Evolutionary conservation across 2,329 filamentous ascomycete species (phyloP), one percentile per base, ranked within the genome.

Genomic region (Talaromyces sp.): DNA sequence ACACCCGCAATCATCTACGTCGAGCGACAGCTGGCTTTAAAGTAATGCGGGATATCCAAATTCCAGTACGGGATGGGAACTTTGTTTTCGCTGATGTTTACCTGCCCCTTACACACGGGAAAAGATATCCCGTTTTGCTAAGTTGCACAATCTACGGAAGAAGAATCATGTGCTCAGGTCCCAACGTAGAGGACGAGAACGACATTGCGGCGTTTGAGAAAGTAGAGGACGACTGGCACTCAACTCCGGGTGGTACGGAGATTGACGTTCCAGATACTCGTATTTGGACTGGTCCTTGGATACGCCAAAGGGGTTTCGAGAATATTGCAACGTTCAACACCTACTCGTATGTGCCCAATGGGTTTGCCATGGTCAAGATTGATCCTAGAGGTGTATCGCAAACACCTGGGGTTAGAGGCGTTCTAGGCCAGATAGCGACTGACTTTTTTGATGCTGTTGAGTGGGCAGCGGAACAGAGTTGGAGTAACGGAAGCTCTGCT

Each of bases 291-390:
- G 27, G 1, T 46, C 17, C 19, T 46, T 8, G 41, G 41, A 46
- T 8, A 46, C 41, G 41, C 27, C 41, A 46, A 13, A 46, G 41
- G 13, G 41, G 41, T 11, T 46, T 46, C 19, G 41, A 46, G 41
- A 46, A 46, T 21, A 46, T 46, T 46, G 41, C 41, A 46, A 46
- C 41, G 13, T 46, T 46, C 11, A 55, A 55, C 27, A 55, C 53
- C 31, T 55, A 32, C 53, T 19, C 31, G 11, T 55, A 38, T 14
- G 53, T 55, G 19, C 53, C 53, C 13, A 24, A 31, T 35, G 53
- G 53, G 17, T 55, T 32, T 55, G 29, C 53, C 27, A 55, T 55
- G 53, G 53, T 55, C 17, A 55, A 55, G 29, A 55, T 55, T 14
- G 53, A 55, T 55, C 53, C 53, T 24, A 32, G 53, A 24, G 53